phyloP scores from a whole-genome alignment of 2,329 filamentous ascomycete species.

The Alternaria hordeiaustralica region DNA sequence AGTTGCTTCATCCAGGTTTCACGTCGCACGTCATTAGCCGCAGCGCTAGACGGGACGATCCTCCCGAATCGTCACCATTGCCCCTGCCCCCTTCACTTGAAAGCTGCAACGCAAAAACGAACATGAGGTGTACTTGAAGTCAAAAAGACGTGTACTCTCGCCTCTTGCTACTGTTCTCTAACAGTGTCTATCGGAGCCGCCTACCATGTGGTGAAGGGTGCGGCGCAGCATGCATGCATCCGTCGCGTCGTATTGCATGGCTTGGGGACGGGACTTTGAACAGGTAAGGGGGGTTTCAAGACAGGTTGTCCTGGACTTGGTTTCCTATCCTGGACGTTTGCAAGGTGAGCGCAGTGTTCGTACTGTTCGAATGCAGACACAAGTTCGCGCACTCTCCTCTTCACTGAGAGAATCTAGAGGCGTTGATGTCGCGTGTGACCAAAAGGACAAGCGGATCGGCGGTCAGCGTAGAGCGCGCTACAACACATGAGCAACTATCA shows the following conservation, averaged over 20 bases:
- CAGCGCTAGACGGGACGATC: conserved; percentile 25
- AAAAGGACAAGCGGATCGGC: background rate
- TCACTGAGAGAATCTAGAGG: background rate
- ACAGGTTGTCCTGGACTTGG: background rate
- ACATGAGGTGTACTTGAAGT: background rate
- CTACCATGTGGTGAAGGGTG: background rate
- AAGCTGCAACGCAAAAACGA: background rate
- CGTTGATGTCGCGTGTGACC: background rate
- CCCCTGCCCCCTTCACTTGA: conserved; percentile 10
- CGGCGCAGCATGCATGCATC: background rate
- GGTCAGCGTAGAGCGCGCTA: background rate
- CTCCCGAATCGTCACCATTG: conserved; percentile 18
- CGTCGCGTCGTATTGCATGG: background rate
- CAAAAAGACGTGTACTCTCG: background rate
- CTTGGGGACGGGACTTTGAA: background rate
- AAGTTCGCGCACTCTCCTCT: background rate
- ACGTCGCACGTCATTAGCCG: conserved; percentile 32
- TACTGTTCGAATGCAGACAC: background rate
- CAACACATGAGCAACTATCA: background rate
- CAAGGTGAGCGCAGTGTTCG: background rate
- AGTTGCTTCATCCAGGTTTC: conserved; percentile 31
- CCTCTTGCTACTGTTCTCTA: background rate
- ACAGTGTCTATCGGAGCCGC: background rate
- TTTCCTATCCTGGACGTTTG: background rate
- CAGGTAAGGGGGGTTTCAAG: background rate